These are phyloP conservation scores for Roridomyces roridus DNA, from an alignment of 768 basidiomycete genomes.

Conservation along the genomic window DNA sequence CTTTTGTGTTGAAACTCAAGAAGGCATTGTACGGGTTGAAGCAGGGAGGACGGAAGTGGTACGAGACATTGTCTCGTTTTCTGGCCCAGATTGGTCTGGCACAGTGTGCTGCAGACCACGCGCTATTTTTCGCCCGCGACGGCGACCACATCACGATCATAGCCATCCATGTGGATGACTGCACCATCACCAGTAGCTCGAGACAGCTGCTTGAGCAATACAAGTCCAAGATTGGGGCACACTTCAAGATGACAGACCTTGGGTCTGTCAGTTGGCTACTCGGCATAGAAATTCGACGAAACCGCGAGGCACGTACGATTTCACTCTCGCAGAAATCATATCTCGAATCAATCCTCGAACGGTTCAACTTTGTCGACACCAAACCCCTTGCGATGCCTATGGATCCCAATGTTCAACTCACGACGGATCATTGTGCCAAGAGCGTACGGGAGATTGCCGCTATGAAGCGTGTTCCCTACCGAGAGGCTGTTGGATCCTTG, in stretches of 20 bases:
- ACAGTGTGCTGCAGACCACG: slow-evolving; percentile 8
- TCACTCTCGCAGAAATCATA: slow-evolving; percentile 31
- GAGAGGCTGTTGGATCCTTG: slow-evolving; percentile 17
- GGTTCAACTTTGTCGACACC: slow-evolving; percentile 21
- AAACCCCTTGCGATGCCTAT: slow-evolving; percentile 28
- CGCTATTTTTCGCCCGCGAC: slow-evolving; percentile 11
- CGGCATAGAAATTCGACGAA: slow-evolving; percentile 27
- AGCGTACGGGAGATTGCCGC: not conserved
- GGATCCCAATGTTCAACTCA: slow-evolving; percentile 12
- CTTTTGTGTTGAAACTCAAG: not conserved
- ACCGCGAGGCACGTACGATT: slow-evolving; percentile 23
- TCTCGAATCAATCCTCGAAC: slow-evolving; percentile 23
- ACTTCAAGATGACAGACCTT: slow-evolving; percentile 28
- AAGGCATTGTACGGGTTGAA: slow-evolving; percentile 14
- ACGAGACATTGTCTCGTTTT: slow-evolving; percentile 20
- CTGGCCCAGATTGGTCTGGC: slow-evolving; percentile 4
- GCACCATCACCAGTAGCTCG: slow-evolving; percentile 26
- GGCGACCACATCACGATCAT: slow-evolving; percentile 8
- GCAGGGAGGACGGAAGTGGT: slow-evolving; percentile 37
- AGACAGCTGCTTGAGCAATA: slow-evolving; percentile 20
- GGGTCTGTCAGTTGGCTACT: slow-evolving; percentile 32
- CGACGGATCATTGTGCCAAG: not conserved
- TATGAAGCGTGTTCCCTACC: slow-evolving; percentile 8
- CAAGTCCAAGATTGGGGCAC: not conserved
- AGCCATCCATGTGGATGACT: slow-evolving; percentile 26